phyloP scores from a whole-genome alignment of 768 basidiomycete genomes.

The Solioccasus polychromus region DNA sequence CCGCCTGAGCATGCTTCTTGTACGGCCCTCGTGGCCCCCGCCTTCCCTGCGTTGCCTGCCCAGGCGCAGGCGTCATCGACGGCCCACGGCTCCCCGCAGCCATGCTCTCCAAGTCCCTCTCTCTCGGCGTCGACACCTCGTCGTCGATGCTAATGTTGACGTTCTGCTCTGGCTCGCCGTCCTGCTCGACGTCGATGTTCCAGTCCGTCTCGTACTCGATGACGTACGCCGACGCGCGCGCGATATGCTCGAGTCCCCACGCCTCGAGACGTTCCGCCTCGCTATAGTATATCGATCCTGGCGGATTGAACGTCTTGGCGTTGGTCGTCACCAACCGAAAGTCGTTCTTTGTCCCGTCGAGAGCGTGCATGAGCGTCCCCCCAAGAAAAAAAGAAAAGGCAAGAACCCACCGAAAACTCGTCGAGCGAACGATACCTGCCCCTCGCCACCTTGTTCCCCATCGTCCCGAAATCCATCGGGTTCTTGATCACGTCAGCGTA shows the following conservation, averaged over 20 bases:
- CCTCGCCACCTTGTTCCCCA: constrained; percentile 71
- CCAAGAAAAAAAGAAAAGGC: neutral
- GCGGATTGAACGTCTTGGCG: constrained; percentile 74
- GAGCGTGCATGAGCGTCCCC: too few relatives aligned
- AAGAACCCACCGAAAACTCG: constrained; percentile 64
- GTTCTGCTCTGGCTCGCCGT: constrained; percentile 38
- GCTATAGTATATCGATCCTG: constrained; percentile 66
- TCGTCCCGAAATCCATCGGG: constrained; percentile 93
- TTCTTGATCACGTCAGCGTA: constrained; percentile 68
- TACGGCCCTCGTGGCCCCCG: constrained; percentile 53
- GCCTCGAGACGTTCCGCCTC: constrained; percentile 72
- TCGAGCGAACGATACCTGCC: constrained; percentile 79
- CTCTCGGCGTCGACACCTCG: constrained; percentile 40
- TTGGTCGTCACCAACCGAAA: constrained; percentile 70
- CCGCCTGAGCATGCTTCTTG: constrained; percentile 45
- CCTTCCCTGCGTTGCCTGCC: constrained; percentile 20
- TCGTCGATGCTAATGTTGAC: constrained; percentile 41
- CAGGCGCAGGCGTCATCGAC: constrained; percentile 37
- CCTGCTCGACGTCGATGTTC: constrained; percentile 77
- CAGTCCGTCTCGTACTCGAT: constrained; percentile 83
- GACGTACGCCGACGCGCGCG: constrained; percentile 65
- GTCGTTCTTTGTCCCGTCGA: constrained; percentile 52
- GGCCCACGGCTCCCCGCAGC: constrained; percentile 47
- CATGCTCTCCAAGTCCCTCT: constrained; percentile 47
- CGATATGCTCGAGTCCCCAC: constrained; percentile 73